Percentiles rank a stretch among this genome's conserved stretches.
Conservation (phyloP, 495 filamentous ascomycete genomes). For the Annulohypoxylon nitens region DNA sequence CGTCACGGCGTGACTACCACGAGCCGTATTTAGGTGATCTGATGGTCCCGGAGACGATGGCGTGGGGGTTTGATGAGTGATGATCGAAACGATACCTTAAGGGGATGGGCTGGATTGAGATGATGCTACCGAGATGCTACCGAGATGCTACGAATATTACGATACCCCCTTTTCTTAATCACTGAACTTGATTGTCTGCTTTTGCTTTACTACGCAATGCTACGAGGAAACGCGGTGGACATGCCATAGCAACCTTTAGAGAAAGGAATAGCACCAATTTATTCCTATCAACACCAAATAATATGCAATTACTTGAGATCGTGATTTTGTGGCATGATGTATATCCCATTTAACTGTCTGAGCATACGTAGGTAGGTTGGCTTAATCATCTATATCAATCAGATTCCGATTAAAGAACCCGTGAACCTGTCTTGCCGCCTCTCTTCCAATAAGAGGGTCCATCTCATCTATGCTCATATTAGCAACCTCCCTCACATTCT, state of each 20-base stretch:
- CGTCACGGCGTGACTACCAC: conserved; percentile 45
- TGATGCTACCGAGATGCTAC: conserved; percentile 23
- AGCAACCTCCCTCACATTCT: conserved; percentile 83
- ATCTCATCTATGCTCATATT: conserved; percentile 86
- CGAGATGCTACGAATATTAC: conserved; percentile 44
- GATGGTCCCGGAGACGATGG: background rate
- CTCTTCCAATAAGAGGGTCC: conserved; percentile 78
- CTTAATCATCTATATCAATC: conserved; percentile 57
- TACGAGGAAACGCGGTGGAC: conserved; percentile 17
- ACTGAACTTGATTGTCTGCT: conserved; percentile 14
- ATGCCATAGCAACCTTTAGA: background rate
- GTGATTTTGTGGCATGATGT: background rate
- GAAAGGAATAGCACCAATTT: conserved; percentile 11
- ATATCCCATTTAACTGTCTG: background rate
- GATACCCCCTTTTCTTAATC: conserved; percentile 43
- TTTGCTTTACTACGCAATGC: background rate
- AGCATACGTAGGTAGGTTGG: background rate
- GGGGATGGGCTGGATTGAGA: conserved; percentile 3
- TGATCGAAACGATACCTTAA: conserved; percentile 3
- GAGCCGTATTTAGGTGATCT: conserved; percentile 46
- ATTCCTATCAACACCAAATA: background rate
- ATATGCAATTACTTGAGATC: background rate
- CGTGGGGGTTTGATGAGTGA: conserved; percentile 9
- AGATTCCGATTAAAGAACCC: conserved; percentile 90
- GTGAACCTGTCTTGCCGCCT: conserved; percentile 81